Percentiles rank a stretch among this genome's conserved stretches.
These are phyloP conservation scores for Leccinum fallax DNA, from an alignment of 1,284 basidiomycete species.

Conservation along the genomic window DNA sequence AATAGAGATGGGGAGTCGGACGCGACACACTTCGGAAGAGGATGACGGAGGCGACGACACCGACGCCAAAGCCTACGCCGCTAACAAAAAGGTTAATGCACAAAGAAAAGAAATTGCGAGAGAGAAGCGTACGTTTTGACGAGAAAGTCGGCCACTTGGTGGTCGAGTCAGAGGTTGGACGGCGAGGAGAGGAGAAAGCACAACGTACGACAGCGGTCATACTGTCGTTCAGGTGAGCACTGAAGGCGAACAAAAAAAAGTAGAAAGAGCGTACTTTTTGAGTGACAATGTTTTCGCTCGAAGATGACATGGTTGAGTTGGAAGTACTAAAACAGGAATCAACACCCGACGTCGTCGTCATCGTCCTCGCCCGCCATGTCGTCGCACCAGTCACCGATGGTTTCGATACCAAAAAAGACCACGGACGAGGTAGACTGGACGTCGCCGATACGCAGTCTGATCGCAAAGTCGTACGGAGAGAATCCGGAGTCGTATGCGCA, in stretches of 20 bases:
- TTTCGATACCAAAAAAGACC: slow-evolving; percentile 76
- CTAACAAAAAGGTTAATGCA: slow-evolving; percentile 49
- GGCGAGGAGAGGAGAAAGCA: not conserved
- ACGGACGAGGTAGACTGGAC: slow-evolving; percentile 93
- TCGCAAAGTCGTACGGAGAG: slow-evolving; percentile 89
- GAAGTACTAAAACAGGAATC: not conserved
- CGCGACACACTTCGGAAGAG: slow-evolving; percentile 87
- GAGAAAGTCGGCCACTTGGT: slow-evolving; percentile 72
- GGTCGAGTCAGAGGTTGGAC: slow-evolving; percentile 15
- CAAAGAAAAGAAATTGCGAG: not conserved
- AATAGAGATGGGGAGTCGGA: not conserved
- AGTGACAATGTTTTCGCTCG: slow-evolving; percentile 84
- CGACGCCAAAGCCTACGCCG: slow-evolving; percentile 92
- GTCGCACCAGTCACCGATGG: slow-evolving; percentile 77
- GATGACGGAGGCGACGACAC: slow-evolving; percentile 92
- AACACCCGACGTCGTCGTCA: not conserved
- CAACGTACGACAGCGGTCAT: slow-evolving; percentile 87
- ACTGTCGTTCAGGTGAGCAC: slow-evolving; percentile 48
- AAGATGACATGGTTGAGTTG: slow-evolving; percentile 45
- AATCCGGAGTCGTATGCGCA: slow-evolving; percentile 1
- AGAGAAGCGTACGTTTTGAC: slow-evolving; percentile 67
- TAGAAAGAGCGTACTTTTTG: slow-evolving; percentile 68
- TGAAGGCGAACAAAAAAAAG: not conserved
- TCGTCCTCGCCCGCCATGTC: slow-evolving; percentile 46
- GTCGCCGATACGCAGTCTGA: slow-evolving; percentile 81